phyloP scores from a whole-genome alignment of 2,329 filamentous ascomycete genomes.

The Fusarium paranaense region DNA sequence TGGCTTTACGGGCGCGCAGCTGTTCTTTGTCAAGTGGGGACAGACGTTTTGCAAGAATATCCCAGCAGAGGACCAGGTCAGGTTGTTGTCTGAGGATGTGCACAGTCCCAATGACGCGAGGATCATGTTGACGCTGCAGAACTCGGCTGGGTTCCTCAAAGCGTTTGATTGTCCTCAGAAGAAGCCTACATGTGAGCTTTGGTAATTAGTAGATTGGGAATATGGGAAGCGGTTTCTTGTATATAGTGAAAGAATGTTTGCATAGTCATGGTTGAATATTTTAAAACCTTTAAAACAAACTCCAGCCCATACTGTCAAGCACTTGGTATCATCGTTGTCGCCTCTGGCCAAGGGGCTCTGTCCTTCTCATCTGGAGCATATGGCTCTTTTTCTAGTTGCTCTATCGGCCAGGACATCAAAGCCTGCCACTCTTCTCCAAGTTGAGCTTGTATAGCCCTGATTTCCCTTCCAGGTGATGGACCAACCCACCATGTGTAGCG shows the following conservation, averaged over 20 bases:
- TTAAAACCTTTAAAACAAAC: neutral
- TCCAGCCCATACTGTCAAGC: neutral
- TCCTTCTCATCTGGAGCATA: neutral
- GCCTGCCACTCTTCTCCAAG: neutral
- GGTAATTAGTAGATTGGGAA: constrained; percentile 57
- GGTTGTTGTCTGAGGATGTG: constrained; percentile 70
- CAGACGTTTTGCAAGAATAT: constrained; percentile 76
- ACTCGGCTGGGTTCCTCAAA: constrained; percentile 75
- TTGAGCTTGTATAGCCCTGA: neutral
- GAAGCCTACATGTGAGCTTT: constrained; percentile 76
- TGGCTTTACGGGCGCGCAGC: constrained; percentile 72
- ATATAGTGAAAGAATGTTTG: neutral
- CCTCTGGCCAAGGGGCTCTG: neutral
- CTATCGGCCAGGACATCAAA: neutral
- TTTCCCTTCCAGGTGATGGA: neutral
- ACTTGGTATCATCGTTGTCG: neutral
- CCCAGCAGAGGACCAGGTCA: constrained; percentile 67
- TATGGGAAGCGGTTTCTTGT: neutral
- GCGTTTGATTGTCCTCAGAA: constrained; percentile 74
- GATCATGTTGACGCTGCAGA: constrained; percentile 72
- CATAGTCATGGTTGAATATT: neutral
- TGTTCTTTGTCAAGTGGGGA: constrained; percentile 75
- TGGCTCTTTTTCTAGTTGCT: neutral
- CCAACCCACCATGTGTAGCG: constrained; percentile 29
- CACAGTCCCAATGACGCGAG: constrained; percentile 74